These are phyloP conservation scores for Cordyceps pruinosa DNA, from an alignment of 2,329 filamentous ascomycete genomes.

Conservation along the genomic window DNA sequence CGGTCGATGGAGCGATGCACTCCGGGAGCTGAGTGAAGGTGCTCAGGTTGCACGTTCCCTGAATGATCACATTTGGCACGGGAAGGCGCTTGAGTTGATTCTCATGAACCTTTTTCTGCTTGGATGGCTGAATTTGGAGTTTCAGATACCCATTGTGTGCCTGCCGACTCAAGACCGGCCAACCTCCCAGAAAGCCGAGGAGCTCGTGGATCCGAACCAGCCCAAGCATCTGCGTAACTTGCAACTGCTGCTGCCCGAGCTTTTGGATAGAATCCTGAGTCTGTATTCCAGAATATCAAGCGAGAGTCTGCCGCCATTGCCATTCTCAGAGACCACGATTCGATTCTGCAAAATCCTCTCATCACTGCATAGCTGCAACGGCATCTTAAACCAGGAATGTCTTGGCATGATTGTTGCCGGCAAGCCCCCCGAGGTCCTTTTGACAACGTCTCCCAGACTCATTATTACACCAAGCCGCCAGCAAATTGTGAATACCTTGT, in stretches of 20 bases:
- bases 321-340: slow-evolving; percentile 66
- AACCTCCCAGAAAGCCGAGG: slow-evolving; percentile 26
- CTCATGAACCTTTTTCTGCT: slow-evolving; percentile 76
- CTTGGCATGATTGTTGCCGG: slow-evolving; percentile 61
- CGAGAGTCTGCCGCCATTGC: slow-evolving; percentile 64
- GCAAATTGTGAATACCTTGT: slow-evolving; percentile 58
- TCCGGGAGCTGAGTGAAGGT: slow-evolving; percentile 76
- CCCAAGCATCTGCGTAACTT: slow-evolving; percentile 49
- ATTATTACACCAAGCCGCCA: slow-evolving; percentile 50
- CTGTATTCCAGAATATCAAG: slow-evolving; percentile 65
- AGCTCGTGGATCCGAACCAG: slow-evolving; percentile 34
- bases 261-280: slow-evolving; percentile 66
- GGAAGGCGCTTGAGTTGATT: slow-evolving; percentile 86
- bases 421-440: slow-evolving; percentile 41
- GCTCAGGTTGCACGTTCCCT: slow-evolving; percentile 68
- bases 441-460: slow-evolving; percentile 49
- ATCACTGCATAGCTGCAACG: slow-evolving; percentile 58
- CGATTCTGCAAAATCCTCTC: slow-evolving; percentile 65
- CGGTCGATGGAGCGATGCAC: slow-evolving; percentile 81
- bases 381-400: slow-evolving; percentile 52
- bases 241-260: slow-evolving; percentile 58
- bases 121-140: slow-evolving; percentile 77
- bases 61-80: slow-evolving; percentile 95
- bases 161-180: slow-evolving; percentile 41
- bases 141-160: slow-evolving; percentile 60